These are phyloP conservation scores for Aspergillus viridinutans DNA, from an alignment of 2,329 filamentous ascomycete species.

Conservation along the genomic window DNA sequence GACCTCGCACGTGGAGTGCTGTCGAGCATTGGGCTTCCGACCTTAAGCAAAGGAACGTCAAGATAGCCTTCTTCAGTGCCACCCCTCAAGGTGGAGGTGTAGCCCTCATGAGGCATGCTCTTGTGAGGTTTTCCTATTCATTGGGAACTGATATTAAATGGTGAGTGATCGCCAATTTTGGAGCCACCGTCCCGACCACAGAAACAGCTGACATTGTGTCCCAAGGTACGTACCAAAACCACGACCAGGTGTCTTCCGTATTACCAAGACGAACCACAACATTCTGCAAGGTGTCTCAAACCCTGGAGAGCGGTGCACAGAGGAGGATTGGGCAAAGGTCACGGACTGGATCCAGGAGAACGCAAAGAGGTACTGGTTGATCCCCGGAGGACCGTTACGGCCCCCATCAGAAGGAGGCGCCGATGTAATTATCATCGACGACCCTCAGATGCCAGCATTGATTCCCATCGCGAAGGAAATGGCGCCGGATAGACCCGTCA, in stretches of 20 bases:
- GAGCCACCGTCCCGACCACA: neutral
- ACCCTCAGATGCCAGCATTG: constrained; percentile 78
- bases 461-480: constrained; percentile 69
- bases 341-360: constrained; percentile 70
- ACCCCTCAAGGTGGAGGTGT: constrained; percentile 81
- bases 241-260: constrained; percentile 71
- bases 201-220: constrained; percentile 4
- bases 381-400: constrained; percentile 62
- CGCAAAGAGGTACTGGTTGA: constrained; percentile 70
- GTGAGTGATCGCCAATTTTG: constrained; percentile 46
- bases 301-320: constrained; percentile 59
- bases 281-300: constrained; percentile 75
- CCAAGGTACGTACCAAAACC: constrained; percentile 70
- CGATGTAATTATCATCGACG: constrained; percentile 73
- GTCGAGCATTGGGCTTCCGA: constrained; percentile 60
- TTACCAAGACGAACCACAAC: constrained; percentile 86
- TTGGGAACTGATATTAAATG: constrained; percentile 67
- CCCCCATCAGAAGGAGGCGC: constrained; percentile 66
- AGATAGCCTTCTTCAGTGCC: constrained; percentile 73
- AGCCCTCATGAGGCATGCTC: constrained; percentile 73
- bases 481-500: constrained; percentile 69
- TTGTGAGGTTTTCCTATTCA: constrained; percentile 66
- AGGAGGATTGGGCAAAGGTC: constrained; percentile 60
- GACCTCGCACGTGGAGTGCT: constrained; percentile 60
- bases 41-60: constrained; percentile 60